Evolutionary conservation across 164 flowering plant species (phyloP).

Genomic region (Saururus chinensis): DNA sequence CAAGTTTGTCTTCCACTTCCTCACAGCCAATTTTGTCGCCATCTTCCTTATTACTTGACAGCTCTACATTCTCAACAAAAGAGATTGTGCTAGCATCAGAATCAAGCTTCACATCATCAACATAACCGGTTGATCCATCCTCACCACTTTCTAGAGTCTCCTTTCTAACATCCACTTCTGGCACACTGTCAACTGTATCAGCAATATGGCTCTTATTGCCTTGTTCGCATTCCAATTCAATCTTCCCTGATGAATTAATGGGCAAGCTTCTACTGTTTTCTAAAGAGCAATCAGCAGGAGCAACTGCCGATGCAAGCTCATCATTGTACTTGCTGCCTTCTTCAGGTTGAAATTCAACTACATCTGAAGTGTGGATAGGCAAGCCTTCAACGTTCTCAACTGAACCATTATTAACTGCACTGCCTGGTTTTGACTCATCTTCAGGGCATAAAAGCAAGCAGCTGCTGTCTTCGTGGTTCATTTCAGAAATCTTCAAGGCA

Average conservation of each 20-base stretch:
- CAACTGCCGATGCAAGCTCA: slow-evolving; percentile 1
- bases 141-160: neutral
- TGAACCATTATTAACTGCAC: neutral
- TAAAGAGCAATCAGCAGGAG: neutral
- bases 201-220: neutral
- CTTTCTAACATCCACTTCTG: neutral
- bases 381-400: slow-evolving; percentile 1
- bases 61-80: slow-evolving; percentile 11
- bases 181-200: neutral
- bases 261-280: slow-evolving; percentile 3
- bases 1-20: slow-evolving; percentile 12
- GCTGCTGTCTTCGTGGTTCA: neutral
- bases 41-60: neutral
- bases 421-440: slow-evolving; percentile 3
- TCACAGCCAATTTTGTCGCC: neutral
- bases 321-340: neutral
- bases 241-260: neutral
- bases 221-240: neutral
- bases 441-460: neutral
- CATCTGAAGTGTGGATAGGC: neutral
- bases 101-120: slow-evolving; percentile 6
- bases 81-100: slow-evolving; percentile 2
- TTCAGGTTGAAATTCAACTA: neutral
- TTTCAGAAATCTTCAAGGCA: too few relatives aligned
- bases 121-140: neutral